Evolutionary conservation across 2,329 filamentous ascomycete species (phyloP).

Genomic region (Penicillium decumbens): DNA sequence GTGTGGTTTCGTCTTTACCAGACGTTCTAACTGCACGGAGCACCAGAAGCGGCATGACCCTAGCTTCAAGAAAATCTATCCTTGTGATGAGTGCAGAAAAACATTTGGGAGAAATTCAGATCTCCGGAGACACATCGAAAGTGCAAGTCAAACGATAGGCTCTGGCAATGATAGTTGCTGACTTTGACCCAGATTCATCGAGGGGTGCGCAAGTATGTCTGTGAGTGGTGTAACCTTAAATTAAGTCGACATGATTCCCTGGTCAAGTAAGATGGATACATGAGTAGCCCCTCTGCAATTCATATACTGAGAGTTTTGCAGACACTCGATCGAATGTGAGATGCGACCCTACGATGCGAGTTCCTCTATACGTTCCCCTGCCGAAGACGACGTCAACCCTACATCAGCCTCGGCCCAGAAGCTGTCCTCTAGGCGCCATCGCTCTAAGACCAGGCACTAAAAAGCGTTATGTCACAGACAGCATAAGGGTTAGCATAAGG

Average conservation of each 20-base stretch:
- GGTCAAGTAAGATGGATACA: conserved; percentile 7
- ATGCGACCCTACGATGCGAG: neutral
- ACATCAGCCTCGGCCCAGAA: neutral
- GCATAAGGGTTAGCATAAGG: neutral
- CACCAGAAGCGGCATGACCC: conserved; percentile 82
- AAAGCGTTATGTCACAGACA: neutral
- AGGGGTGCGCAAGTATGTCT: conserved; percentile 11
- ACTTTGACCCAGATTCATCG: conserved; percentile 13
- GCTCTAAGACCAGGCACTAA: neutral
- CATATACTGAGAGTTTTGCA: conserved; percentile 1
- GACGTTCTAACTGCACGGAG: conserved; percentile 81
- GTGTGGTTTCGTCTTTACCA: conserved; percentile 74
- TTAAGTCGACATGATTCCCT: conserved; percentile 16
- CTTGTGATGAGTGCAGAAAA: conserved; percentile 66
- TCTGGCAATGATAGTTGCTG: neutral
- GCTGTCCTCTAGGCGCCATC: neutral
- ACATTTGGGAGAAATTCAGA: conserved; percentile 81
- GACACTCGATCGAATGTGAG: conserved; percentile 9
- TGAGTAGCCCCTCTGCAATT: neutral
- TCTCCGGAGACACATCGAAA: conserved; percentile 54
- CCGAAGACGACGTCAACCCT: neutral
- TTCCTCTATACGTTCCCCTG: neutral
- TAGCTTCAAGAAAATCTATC: conserved; percentile 64
- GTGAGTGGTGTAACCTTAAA: conserved; percentile 13
- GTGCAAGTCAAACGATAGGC: conserved; percentile 40